Base-by-base conservation (phyloP, 2,329 filamentous ascomycete species). In the Diaporthe ampelina region DNA sequence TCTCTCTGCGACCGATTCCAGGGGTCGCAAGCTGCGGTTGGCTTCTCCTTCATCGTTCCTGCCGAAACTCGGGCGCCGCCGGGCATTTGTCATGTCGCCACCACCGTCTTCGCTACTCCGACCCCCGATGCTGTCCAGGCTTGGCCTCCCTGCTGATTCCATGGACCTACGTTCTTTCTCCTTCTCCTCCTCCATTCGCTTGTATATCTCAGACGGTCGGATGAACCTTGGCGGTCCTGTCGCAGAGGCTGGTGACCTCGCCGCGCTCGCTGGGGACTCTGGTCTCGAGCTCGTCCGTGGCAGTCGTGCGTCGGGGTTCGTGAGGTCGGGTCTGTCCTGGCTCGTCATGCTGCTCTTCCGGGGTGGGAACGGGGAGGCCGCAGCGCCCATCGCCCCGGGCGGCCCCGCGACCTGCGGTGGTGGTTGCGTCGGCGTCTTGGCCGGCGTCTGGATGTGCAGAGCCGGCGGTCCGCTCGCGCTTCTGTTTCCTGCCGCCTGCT, bases 131-230 rank as follows among this genome's bases (percentile, higher is more conserved):
- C 88, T 87, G 77, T 92, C 91, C 74, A 90, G 80, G 76, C 88
- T 91, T 7, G 90, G 88, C 69, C 89, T 85, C 5, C 32, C 35
- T 26, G 86, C 83, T 13, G 89, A 89, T 2, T 93, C 91, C 73
- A 89, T 82, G 1, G 90, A 90, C 73, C 86, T 86, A 50, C 88
- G 84, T 77, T 90, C 87, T 77, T 84, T 88, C 76, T 89, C 86
- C 70, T 87, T 88, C 77, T 94, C 93, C 77, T 94, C 92, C 70
- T 90, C 90, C 81, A 93, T 87, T 8, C 93, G 90, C 79, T 90
- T 92, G 81, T 96, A 95, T 56, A 95, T 92, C 77, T 97, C 94
- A 17, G 93, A 90, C 1, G 94, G 94, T 50, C 93, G 88, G 73
- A 95, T 87, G 77, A 96, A 92, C 0, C 91, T 88, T 26, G 90